Conservation (phyloP, 257 asterid genomes). For the Nicotiana tomentosiformis region DNA sequence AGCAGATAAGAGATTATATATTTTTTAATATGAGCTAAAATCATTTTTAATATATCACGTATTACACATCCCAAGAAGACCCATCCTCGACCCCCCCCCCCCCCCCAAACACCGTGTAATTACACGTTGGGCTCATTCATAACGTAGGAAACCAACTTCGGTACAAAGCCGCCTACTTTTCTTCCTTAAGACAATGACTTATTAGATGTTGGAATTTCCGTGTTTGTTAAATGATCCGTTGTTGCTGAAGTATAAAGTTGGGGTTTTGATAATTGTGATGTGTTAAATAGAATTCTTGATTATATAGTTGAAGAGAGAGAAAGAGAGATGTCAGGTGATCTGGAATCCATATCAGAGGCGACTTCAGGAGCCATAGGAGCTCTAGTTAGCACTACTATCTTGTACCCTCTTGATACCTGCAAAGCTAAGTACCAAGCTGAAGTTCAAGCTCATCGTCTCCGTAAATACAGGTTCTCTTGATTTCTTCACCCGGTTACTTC, state of each 20-base stretch:
- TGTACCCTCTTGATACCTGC: slow-evolving; percentile 44
- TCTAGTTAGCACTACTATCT: slow-evolving; percentile 33
- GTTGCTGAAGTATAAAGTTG: not conserved
- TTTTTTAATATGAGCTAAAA: too few relatives aligned
- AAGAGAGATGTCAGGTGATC: slow-evolving; percentile 26
- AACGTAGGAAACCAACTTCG: not conserved
- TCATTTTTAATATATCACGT: not conserved
- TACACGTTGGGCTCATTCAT: not conserved
- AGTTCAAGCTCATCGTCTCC: slow-evolving; percentile 30
- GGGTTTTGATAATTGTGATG: not conserved
- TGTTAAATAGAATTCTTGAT: not conserved
- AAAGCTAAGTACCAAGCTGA: slow-evolving; percentile 45
- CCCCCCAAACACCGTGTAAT: not conserved
- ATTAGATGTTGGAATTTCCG: not conserved
- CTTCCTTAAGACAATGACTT: too few relatives aligned
- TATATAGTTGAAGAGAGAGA: not conserved
- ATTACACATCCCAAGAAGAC: slow-evolving; percentile 27
- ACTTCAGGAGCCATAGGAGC: slow-evolving; percentile 43
- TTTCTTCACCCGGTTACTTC: not conserved
- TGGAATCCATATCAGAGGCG: slow-evolving; percentile 38
- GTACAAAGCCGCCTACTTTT: not conserved
- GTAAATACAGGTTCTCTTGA: slow-evolving; percentile 32
- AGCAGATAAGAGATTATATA: too few relatives aligned
- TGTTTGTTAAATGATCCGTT: not conserved
- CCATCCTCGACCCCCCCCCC: slow-evolving; percentile 2